A percentile compares a stretch with the other conserved stretches of the same genome.
Evolutionary conservation across 202 grass and related monocot species (phyloP).

Genomic region (Cymbopogon flexuosus): DNA sequence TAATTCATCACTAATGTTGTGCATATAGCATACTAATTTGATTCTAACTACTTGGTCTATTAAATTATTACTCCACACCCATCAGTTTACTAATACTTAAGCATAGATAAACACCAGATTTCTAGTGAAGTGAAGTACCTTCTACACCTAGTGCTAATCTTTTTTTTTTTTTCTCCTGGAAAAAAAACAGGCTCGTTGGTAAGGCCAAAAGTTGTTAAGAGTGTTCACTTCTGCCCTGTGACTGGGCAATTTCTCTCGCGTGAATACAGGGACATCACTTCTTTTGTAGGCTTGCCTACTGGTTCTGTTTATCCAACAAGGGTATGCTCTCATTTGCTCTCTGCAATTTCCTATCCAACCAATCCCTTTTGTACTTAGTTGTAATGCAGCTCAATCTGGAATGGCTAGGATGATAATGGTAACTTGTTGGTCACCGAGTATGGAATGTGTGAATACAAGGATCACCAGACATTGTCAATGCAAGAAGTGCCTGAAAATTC

Average conservation of each 20-base stretch:
- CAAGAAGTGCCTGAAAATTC: conserved; percentile 99
- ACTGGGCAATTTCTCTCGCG: conserved; percentile 53
- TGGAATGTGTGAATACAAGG: conserved; percentile 94
- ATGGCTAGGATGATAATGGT: conserved; percentile 80
- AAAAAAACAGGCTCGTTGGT: conserved; percentile 69
- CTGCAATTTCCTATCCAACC: not conserved
- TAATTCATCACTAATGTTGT: not conserved
- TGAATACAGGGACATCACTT: conserved; percentile 96
- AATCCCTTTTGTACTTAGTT: not conserved
- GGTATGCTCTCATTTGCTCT: conserved; percentile 42
- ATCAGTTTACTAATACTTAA: not conserved
- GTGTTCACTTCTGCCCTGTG: conserved; percentile 82
- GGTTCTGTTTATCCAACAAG: conserved; percentile 97
- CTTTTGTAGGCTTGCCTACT: conserved; percentile 80
- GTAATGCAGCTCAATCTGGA: conserved; percentile 17
- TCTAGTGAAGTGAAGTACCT: not conserved
- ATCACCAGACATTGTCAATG: conserved; percentile 94
- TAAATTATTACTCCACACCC: not conserved
- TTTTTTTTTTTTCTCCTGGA: not conserved
- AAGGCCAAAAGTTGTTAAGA: conserved; percentile 93
- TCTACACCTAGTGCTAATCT: conserved; percentile 2
- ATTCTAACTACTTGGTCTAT: not conserved
- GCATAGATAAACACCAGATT: not conserved
- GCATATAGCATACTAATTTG: not conserved
- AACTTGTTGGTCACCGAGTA: conserved; percentile 92